Conservation (phyloP, 2,329 filamentous ascomycete species). For the Alternaria solani region DNA sequence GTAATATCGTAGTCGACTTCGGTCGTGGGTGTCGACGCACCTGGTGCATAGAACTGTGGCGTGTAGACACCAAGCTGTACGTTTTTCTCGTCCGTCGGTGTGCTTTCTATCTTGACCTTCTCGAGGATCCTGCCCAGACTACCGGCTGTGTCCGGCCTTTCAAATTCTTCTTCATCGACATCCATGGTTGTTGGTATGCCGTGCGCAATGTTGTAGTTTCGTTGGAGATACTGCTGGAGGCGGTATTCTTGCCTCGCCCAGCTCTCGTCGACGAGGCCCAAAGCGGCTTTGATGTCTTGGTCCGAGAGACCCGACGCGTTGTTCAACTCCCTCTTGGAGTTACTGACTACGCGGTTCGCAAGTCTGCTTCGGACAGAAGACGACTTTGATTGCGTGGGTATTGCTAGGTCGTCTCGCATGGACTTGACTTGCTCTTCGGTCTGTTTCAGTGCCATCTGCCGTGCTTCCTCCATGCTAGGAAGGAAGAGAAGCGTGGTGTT, state of each 20-base stretch:
- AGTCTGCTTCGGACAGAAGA: slow-evolving; percentile 47
- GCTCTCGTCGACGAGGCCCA: slow-evolving; percentile 58
- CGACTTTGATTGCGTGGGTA: slow-evolving; percentile 38
- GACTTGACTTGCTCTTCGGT: slow-evolving; percentile 65
- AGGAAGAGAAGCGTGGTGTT: slow-evolving; percentile 70
- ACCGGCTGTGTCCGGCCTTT: slow-evolving; percentile 52
- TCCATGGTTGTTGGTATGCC: slow-evolving; percentile 55
- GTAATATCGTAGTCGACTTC: slow-evolving; percentile 26
- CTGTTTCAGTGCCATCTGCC: slow-evolving; percentile 67
- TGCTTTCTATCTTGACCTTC: slow-evolving; percentile 56
- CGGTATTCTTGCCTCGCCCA: slow-evolving; percentile 60
- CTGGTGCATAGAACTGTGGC: not conserved
- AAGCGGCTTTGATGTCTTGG: slow-evolving; percentile 60
- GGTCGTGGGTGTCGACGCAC: slow-evolving; percentile 11
- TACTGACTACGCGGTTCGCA: slow-evolving; percentile 41
- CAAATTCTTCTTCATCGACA: slow-evolving; percentile 57
- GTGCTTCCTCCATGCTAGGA: slow-evolving; percentile 69
- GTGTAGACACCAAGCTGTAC: slow-evolving; percentile 36
- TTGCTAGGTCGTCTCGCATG: slow-evolving; percentile 54
- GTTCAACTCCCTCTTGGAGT: slow-evolving; percentile 33
- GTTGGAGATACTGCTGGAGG: slow-evolving; percentile 56
- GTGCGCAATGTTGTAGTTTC: slow-evolving; percentile 57
- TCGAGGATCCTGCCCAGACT: slow-evolving; percentile 55
- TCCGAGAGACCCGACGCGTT: slow-evolving; percentile 49
- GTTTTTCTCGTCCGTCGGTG: slow-evolving; percentile 53